A percentile compares a stretch with the other conserved stretches of the same genome.
Evolutionary conservation across 768 basidiomycete species (phyloP).

Genomic region (Plicaturopsis crispa): DNA sequence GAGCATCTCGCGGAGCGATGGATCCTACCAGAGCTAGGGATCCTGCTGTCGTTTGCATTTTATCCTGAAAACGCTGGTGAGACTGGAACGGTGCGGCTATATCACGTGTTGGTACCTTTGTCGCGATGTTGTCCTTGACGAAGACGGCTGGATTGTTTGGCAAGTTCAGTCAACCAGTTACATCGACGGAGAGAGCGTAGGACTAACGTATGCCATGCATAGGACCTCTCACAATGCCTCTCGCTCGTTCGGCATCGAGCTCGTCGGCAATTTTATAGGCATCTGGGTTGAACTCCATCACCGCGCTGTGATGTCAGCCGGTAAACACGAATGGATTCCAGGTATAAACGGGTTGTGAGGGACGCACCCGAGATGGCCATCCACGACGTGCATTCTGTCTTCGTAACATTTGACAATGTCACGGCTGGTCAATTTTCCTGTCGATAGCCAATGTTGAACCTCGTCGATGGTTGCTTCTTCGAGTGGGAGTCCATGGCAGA

Average conservation of each 20-base stretch:
- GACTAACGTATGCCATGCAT: no score
- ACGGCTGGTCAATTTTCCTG: conserved; percentile 6
- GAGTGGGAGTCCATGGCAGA: conserved; percentile 9
- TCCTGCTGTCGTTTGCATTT: conserved; percentile 42
- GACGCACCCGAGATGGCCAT: conserved; percentile 8
- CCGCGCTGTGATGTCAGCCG: conserved; percentile 4
- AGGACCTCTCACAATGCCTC: no score
- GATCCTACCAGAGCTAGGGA: conserved; percentile 35
- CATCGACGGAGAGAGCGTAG: no score
- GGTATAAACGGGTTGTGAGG: no score
- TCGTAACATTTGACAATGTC: conserved; percentile 10
- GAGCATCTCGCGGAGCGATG: conserved; percentile 37
- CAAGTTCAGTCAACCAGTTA: no score
- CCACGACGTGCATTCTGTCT: conserved; percentile 7
- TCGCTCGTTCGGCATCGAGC: conserved; percentile 10
- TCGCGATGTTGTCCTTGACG: conserved; percentile 48
- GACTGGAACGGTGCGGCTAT: background rate
- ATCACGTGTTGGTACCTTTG: conserved; percentile 34
- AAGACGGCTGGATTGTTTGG: no score
- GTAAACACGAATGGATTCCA: background rate
- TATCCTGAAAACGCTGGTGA: conserved; percentile 9
- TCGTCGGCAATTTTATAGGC: conserved; percentile 9
- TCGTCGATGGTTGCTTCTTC: conserved; percentile 11
- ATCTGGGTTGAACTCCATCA: conserved; percentile 13
- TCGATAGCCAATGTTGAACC: conserved; percentile 9